Evolutionary conservation across 768 basidiomycete species (phyloP).

Genomic region (Cyclocybe aegerita): DNA sequence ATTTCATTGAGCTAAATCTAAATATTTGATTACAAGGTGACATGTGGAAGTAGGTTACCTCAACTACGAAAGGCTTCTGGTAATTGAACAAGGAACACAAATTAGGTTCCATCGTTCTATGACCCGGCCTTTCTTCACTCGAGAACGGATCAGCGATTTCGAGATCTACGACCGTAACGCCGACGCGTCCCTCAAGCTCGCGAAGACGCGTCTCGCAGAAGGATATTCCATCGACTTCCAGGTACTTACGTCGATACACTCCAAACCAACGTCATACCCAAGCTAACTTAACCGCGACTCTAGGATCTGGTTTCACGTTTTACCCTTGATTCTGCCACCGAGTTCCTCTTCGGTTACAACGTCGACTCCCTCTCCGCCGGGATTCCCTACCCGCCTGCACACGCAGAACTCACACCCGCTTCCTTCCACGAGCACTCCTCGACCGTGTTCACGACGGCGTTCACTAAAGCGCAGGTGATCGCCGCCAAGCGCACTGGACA

Average conservation of each 20-base stretch:
- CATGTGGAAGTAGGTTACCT: slow-evolving; percentile 55
- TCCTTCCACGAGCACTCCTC: slow-evolving; percentile 32
- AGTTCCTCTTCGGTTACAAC: slow-evolving; percentile 56
- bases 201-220: slow-evolving; percentile 40
- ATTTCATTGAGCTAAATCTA: slow-evolving; percentile 7
- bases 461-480: slow-evolving; percentile 41
- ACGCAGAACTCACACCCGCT: slow-evolving; percentile 23
- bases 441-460: slow-evolving; percentile 47
- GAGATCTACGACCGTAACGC: slow-evolving; percentile 59
- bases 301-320: slow-evolving; percentile 51
- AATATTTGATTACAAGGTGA: slow-evolving; percentile 41
- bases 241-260: slow-evolving; percentile 27
- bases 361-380: slow-evolving; percentile 50
- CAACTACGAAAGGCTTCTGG: neutral
- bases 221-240: slow-evolving; percentile 60
- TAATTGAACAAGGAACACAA: neutral
- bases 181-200: slow-evolving; percentile 39
- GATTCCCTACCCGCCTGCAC: slow-evolving; percentile 47
- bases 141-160: slow-evolving; percentile 59
- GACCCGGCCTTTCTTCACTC: slow-evolving; percentile 69
- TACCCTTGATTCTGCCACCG: slow-evolving; percentile 64
- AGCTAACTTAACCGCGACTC: slow-evolving; percentile 50
- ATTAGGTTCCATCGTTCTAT: slow-evolving; percentile 60
- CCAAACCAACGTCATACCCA: slow-evolving; percentile 21
- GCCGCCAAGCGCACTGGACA: slow-evolving; percentile 35